Evolutionary conservation across 306 rosid species (phyloP).

Genomic region (Carpinus viminea): DNA sequence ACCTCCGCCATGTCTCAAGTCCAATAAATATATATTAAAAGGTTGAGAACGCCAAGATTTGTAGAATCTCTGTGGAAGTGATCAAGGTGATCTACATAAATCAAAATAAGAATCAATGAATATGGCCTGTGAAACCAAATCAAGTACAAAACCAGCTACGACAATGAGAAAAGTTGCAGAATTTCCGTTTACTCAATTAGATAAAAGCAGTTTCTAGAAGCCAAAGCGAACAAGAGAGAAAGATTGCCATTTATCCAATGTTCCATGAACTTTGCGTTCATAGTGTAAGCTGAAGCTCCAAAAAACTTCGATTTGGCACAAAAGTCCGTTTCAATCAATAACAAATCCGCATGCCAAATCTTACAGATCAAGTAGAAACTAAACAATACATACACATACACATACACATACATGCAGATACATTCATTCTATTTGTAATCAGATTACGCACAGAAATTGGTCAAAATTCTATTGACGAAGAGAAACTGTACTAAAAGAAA

Average conservation of each 20-base stretch:
- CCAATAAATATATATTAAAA: neutral
- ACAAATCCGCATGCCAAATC: neutral
- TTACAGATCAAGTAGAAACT: neutral
- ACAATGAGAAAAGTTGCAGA: neutral
- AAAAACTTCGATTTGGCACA: neutral
- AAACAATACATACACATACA: too few species aligned
- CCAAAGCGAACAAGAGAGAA: neutral
- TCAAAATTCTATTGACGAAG: neutral
- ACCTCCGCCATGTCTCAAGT: slow-evolving; percentile 69
- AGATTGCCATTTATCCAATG: neutral
- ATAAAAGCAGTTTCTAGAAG: neutral
- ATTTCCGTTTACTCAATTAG: neutral
- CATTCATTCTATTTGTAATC: too few species aligned
- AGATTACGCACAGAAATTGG: too few species aligned
- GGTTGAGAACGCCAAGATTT: neutral
- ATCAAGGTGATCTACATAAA: slow-evolving; percentile 12
- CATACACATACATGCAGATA: too few species aligned
- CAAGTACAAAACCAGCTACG: neutral
- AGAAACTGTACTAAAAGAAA: neutral
- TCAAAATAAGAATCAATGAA: slow-evolving; percentile 1
- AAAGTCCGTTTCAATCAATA: neutral
- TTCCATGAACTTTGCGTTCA: neutral
- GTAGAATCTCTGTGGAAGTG: neutral
- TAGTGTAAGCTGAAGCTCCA: neutral
- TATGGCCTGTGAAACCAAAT: neutral